Percentiles rank a stretch among this genome's conserved stretches.
phyloP scores from a whole-genome alignment of 305 asterid species.

The Nicotiana rustica region DNA sequence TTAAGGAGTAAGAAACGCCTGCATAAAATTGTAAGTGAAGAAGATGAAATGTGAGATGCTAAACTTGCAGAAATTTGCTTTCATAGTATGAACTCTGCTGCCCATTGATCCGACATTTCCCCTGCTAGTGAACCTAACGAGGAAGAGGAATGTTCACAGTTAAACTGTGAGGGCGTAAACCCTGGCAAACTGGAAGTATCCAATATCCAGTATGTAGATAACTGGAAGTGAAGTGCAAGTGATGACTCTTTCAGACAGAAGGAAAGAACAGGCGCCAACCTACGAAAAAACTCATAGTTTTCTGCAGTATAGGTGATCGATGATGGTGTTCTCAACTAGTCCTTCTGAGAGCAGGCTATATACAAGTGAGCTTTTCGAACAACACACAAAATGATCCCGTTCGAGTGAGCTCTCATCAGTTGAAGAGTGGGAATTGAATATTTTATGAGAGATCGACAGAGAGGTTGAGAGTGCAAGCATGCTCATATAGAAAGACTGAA shows the following conservation, averaged over 20 bases:
- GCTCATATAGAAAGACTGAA: slow-evolving; percentile 53
- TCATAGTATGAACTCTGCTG: background rate
- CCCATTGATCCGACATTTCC: background rate
- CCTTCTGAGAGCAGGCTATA: slow-evolving; percentile 88
- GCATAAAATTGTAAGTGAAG: background rate
- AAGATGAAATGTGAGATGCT: background rate
- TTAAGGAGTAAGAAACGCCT: background rate
- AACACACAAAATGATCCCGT: slow-evolving; percentile 74
- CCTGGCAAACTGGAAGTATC: no score
- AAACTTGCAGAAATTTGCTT: background rate
- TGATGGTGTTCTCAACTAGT: slow-evolving; percentile 91
- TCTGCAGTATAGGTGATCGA: no score
- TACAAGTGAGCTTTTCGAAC: slow-evolving; percentile 84
- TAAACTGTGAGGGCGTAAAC: background rate
- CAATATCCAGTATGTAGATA: no score
- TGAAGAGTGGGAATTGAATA: slow-evolving; percentile 39
- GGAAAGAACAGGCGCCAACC: background rate
- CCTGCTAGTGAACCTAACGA: background rate
- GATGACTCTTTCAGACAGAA: background rate
- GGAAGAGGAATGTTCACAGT: background rate
- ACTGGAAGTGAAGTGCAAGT: no score
- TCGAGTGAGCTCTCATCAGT: slow-evolving; percentile 59
- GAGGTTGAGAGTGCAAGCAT: background rate
- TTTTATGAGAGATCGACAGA: slow-evolving; percentile 39
- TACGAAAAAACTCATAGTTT: background rate